phyloP scores from a whole-genome alignment of 1,284 basidiomycete species.

The Paramarasmius palmivorus region DNA sequence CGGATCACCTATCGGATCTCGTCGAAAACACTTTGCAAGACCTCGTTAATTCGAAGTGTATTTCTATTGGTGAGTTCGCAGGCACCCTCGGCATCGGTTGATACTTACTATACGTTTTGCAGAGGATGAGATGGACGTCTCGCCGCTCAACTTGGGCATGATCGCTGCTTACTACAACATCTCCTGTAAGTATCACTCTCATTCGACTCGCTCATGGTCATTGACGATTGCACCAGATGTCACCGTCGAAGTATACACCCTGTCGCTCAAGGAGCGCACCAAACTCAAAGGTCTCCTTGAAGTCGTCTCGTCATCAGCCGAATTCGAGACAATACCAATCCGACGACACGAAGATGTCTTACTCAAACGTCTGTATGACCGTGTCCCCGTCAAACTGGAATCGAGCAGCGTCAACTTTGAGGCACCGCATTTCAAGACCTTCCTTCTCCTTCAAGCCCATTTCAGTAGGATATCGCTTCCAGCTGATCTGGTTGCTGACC shows the following conservation, averaged over 20 bases:
- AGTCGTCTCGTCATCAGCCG: slow-evolving; percentile 94
- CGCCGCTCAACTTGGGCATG: slow-evolving; percentile 92
- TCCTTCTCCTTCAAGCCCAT: slow-evolving; percentile 95
- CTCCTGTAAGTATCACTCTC: slow-evolving; percentile 58
- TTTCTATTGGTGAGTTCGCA: slow-evolving; percentile 79
- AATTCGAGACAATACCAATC: slow-evolving; percentile 95
- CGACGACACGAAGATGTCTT: slow-evolving; percentile 87
- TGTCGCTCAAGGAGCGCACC: slow-evolving; percentile 95
- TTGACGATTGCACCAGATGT: slow-evolving; percentile 56
- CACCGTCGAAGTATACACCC: slow-evolving; percentile 94
- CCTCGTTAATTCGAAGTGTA: slow-evolving; percentile 93
- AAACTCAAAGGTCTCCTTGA: slow-evolving; percentile 97
- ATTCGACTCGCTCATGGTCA: slow-evolving; percentile 2
- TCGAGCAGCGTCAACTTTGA: slow-evolving; percentile 71
- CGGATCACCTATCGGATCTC: slow-evolving; percentile 93
- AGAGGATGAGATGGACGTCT: slow-evolving; percentile 94
- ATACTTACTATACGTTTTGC: slow-evolving; percentile 7
- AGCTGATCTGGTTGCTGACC: slow-evolving; percentile 92
- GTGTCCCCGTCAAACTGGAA: slow-evolving; percentile 95
- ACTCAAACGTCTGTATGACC: slow-evolving; percentile 89
- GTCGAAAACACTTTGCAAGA: slow-evolving; percentile 94
- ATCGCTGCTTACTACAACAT: slow-evolving; percentile 95
- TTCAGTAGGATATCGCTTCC: slow-evolving; percentile 92
- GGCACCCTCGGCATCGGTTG: not conserved
- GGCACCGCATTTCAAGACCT: slow-evolving; percentile 97